phyloP scores from a whole-genome alignment of 331 rosid genomes.

The Prunus yedoensis region DNA sequence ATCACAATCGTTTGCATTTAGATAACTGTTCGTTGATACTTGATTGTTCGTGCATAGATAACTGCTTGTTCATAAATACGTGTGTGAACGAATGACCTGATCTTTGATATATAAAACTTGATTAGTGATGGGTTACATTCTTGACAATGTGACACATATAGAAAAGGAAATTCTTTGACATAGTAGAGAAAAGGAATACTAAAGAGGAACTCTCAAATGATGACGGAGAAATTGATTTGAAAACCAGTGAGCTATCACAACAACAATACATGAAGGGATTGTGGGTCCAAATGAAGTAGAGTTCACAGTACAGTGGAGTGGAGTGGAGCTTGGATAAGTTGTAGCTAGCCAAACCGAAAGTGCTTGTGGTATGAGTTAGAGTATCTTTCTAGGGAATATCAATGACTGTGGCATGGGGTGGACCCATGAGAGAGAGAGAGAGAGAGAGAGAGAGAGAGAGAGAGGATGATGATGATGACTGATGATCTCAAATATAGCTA shows the following conservation, averaged over 20 bases:
- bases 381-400: slow-evolving; percentile 75
- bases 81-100: too few species aligned
- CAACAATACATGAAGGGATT: slow-evolving; percentile 5
- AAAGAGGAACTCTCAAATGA: background rate
- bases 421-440: slow-evolving; percentile 14
- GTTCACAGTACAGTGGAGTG: background rate
- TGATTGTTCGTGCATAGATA: too few species aligned
- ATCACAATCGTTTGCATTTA: too few species aligned
- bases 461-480: background rate
- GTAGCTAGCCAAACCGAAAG: slow-evolving; percentile 4
- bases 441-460: slow-evolving; percentile 14
- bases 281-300: slow-evolving; percentile 38
- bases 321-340: slow-evolving; percentile 35
- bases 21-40: too few species aligned
- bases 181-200: background rate
- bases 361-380: slow-evolving; percentile 46
- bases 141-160: background rate
- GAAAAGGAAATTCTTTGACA: background rate
- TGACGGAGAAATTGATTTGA: slow-evolving; percentile 22
- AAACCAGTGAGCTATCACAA: slow-evolving; percentile 6
- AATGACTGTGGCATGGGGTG: slow-evolving; percentile 40
- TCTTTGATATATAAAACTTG: too few species aligned
- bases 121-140: background rate
- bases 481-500: slow-evolving; percentile 36
- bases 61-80: background rate